Conservation (phyloP, 345 rosid genomes). For the Populus tremula region DNA sequence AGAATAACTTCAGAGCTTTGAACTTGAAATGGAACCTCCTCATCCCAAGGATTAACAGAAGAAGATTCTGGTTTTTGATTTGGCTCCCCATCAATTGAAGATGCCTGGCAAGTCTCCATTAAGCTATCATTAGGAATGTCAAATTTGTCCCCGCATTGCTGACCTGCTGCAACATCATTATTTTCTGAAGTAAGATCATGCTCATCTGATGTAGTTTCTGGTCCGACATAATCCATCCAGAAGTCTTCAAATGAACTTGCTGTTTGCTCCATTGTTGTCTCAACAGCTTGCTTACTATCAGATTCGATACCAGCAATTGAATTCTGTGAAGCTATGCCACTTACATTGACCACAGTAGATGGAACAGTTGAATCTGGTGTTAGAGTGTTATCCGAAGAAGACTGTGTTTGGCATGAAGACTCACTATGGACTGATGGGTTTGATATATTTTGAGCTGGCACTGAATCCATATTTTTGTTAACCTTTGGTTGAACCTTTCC, state of each 20-base stretch:
- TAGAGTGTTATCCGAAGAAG: conserved; percentile 32
- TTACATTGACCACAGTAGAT: conserved; percentile 22
- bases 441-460: conserved; percentile 29
- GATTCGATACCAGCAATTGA: conserved; percentile 22
- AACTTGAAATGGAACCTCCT: conserved; percentile 60
- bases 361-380: conserved; percentile 23
- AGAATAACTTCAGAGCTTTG: conserved; percentile 64
- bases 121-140: conserved; percentile 27
- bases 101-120: conserved; percentile 31
- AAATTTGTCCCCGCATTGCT: conserved; percentile 22
- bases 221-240: conserved; percentile 53
- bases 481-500: conserved; percentile 44
- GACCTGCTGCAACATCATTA: conserved; percentile 27
- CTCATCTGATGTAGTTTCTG: conserved; percentile 38
- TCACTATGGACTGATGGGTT: conserved; percentile 26
- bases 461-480: conserved; percentile 40
- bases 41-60: conserved; percentile 64
- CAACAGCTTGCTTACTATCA: conserved; percentile 35
- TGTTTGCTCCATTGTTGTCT: conserved; percentile 26
- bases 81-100: conserved; percentile 31
- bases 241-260: conserved; percentile 23
- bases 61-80: conserved; percentile 38
- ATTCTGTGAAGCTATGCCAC: conserved; percentile 32
- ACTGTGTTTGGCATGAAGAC: conserved; percentile 20
- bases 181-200: conserved; percentile 35